Conservation (phyloP, 768 basidiomycete species). For the Collybia sp. region DNA sequence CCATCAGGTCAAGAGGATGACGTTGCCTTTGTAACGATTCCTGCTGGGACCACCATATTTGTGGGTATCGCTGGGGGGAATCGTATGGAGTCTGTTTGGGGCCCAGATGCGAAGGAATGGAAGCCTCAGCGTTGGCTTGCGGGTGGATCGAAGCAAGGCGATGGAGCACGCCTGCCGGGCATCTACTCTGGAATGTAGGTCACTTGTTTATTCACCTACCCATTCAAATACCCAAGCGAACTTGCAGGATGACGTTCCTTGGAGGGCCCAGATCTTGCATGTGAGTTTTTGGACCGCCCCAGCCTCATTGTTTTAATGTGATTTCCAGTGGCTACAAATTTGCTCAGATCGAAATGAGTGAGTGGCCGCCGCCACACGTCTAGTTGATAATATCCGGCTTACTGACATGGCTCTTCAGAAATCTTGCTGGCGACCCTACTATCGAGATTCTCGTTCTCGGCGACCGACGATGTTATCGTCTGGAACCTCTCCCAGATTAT, state of each 20-base stretch:
- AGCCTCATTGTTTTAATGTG: not conserved
- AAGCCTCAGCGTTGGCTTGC: conserved; percentile 49
- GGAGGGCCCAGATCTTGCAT: conserved; percentile 51
- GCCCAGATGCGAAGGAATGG: conserved; percentile 43
- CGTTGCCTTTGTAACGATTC: conserved; percentile 30
- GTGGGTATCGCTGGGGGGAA: conserved; percentile 45
- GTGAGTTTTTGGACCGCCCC: conserved; percentile 24
- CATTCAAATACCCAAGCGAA: not conserved
- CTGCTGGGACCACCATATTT: conserved; percentile 43
- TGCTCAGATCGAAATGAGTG: conserved; percentile 54
- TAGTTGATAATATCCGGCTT: not conserved
- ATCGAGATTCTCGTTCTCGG: conserved; percentile 27
- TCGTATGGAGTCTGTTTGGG: conserved; percentile 46
- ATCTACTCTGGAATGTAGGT: conserved; percentile 48
- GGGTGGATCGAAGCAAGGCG: conserved; percentile 6
- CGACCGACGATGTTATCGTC: conserved; percentile 31
- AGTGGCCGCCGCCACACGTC: conserved; percentile 9
- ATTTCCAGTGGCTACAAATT: conserved; percentile 43
- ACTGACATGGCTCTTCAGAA: conserved; percentile 19
- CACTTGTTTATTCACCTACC: not conserved
- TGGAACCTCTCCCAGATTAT: conserved; percentile 48
- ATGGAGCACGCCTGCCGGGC: conserved; percentile 34
- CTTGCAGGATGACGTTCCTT: conserved; percentile 48
- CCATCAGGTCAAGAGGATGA: conserved; percentile 13
- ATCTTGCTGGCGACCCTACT: conserved; percentile 33